These are phyloP conservation scores for Tritrichomonas musculus DNA, from an alignment of 208 protist species.

Conservation along the genomic window DNA sequence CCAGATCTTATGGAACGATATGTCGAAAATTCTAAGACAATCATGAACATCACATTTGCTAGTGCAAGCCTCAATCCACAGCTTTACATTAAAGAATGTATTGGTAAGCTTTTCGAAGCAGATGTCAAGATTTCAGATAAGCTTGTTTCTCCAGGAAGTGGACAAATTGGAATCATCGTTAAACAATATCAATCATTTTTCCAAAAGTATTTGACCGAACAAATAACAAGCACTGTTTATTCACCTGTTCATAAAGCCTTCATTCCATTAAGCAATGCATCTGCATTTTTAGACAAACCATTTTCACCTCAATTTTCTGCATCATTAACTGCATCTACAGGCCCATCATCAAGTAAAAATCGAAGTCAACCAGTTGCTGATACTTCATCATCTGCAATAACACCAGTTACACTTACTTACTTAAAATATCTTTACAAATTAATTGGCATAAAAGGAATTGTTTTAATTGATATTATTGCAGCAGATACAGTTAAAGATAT, in stretches of 20 bases:
- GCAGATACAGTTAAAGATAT: background rate
- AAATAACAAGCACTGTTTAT: background rate
- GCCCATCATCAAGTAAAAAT: no score
- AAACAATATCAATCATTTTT: no score
- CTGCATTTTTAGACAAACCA: no score
- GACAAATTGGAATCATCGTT: no score
- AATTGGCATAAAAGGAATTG: background rate
- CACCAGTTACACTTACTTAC: no score
- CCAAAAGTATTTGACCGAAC: background rate
- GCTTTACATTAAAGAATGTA: background rate
- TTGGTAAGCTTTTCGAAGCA: no score
- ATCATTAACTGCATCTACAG: no score
- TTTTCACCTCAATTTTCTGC: no score
- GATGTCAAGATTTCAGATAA: no score
- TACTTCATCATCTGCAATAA: background rate
- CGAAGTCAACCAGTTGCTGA: no score
- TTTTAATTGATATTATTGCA: background rate
- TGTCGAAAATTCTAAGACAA: background rate
- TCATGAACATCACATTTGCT: background rate
- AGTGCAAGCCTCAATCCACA: background rate
- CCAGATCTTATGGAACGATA: background rate
- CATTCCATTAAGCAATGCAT: background rate
- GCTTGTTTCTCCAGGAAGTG: no score
- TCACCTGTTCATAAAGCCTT: background rate
- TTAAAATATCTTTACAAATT: background rate